phyloP scores from a whole-genome alignment of 352 stramenopile genomes.

The Phytophthora pseudosyringae region DNA sequence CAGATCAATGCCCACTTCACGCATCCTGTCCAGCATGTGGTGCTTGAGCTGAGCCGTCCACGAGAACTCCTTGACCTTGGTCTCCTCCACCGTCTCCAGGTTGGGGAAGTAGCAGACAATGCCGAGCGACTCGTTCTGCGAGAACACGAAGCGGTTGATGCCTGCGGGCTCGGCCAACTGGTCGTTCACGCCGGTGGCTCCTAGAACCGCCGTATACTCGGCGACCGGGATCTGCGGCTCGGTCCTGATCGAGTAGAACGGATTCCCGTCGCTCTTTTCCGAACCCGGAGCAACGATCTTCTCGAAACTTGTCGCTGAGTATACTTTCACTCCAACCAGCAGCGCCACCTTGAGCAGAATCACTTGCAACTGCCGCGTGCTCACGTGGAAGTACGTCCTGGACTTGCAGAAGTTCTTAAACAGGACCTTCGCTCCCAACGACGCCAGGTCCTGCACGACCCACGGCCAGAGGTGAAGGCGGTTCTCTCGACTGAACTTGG shows the following conservation, averaged over 20 bases:
- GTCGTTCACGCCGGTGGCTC: slow-evolving; percentile 65
- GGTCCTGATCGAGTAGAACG: slow-evolving; percentile 67
- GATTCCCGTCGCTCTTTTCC: slow-evolving; percentile 29
- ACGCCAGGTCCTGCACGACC: slow-evolving; percentile 78
- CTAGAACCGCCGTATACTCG: slow-evolving; percentile 66
- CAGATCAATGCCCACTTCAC: too few relatives aligned
- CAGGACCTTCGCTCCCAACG: slow-evolving; percentile 72
- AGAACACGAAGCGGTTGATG: slow-evolving; percentile 79
- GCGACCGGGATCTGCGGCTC: slow-evolving; percentile 69
- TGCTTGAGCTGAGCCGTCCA: too few relatives aligned
- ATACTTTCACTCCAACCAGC: slow-evolving; percentile 63
- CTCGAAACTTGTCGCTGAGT: slow-evolving; percentile 57
- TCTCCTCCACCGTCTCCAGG: slow-evolving; percentile 60
- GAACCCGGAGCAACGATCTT: slow-evolving; percentile 33
- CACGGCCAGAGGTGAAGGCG: slow-evolving; percentile 81
- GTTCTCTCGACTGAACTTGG: slow-evolving; percentile 79
- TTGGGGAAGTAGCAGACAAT: slow-evolving; percentile 84
- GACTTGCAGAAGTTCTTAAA: slow-evolving; percentile 75
- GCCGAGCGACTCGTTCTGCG: slow-evolving; percentile 68
- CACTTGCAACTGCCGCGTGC: too few relatives aligned
- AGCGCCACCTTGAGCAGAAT: too few relatives aligned
- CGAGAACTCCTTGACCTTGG: slow-evolving; percentile 48
- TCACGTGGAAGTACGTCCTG: slow-evolving; percentile 57
- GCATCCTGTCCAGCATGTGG: too few relatives aligned
- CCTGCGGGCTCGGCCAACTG: slow-evolving; percentile 51